Conservation (phyloP, 805 yeast species). For the Starmerella riodocensis region DNA sequence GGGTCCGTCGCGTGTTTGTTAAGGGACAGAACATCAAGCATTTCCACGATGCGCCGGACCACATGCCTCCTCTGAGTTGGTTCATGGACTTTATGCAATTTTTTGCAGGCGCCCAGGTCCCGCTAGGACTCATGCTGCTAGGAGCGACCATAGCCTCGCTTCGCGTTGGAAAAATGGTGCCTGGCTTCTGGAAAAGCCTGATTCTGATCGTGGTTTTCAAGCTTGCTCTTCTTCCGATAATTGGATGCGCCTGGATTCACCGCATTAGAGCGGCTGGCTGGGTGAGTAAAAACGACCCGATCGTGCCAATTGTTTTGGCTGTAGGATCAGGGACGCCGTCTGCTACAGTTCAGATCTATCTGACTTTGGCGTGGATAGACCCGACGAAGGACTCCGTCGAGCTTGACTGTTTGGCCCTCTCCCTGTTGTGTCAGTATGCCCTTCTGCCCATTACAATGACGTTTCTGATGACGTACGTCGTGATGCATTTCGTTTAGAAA, state of each 20-base stretch:
- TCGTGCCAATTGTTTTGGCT: constrained; percentile 60
- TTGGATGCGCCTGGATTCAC: constrained; percentile 60
- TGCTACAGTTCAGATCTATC: constrained; percentile 76
- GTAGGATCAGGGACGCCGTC: constrained; percentile 71
- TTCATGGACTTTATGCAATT: constrained; percentile 69
- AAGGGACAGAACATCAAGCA: constrained; percentile 32
- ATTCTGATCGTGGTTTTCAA: constrained; percentile 43
- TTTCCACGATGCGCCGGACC: constrained; percentile 72
- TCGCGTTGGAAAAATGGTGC: constrained; percentile 43
- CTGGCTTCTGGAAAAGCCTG: constrained; percentile 54
- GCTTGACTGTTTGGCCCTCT: constrained; percentile 75
- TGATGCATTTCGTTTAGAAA: constrained; percentile 26
- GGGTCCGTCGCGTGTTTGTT: constrained; percentile 55
- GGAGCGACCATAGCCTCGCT: constrained; percentile 84
- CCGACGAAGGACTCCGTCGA: constrained; percentile 38
- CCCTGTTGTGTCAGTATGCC: constrained; percentile 61
- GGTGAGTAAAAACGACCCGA: constrained; percentile 41
- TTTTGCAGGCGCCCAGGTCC: constrained; percentile 78
- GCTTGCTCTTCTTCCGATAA: constrained; percentile 59
- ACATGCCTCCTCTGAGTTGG: constrained; percentile 69
- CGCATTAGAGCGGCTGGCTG: constrained; percentile 49
- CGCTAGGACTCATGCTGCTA: constrained; percentile 63
- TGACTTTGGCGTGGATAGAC: constrained; percentile 59
- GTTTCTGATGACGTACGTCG: constrained; percentile 55
- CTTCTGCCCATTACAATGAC: constrained; percentile 59